Conservation (phyloP, 768 basidiomycete species). For the Tulasnella sp. region DNA sequence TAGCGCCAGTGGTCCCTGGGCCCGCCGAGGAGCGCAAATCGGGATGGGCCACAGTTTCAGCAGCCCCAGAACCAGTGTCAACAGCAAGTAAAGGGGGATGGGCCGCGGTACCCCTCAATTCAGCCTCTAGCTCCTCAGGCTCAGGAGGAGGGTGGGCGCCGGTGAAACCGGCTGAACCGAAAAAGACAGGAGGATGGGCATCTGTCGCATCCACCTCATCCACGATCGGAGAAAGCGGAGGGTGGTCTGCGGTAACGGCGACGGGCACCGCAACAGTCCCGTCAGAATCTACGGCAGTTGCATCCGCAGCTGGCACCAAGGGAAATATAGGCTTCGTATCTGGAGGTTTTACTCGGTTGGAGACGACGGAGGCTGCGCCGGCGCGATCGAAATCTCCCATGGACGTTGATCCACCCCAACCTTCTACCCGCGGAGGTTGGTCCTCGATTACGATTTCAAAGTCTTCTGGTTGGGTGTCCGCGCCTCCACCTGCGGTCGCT, state of each 20-base stretch:
- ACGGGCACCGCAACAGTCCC: slow-evolving; percentile 16
- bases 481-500: slow-evolving; percentile 31
- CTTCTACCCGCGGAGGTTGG: background rate
- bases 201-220: slow-evolving; percentile 30
- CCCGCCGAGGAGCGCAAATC: slow-evolving; percentile 27
- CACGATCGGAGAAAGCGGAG: background rate
- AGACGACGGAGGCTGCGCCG: slow-evolving; percentile 42
- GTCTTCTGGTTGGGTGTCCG: background rate
- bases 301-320: slow-evolving; percentile 30
- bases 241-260: slow-evolving; percentile 12
- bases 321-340: slow-evolving; percentile 50
- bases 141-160: background rate
- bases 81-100: slow-evolving; percentile 46
- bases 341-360: slow-evolving; percentile 66
- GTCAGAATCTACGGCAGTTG: slow-evolving; percentile 22
- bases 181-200: slow-evolving; percentile 29
- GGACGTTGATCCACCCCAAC: slow-evolving; percentile 21
- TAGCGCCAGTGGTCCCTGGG: slow-evolving; percentile 22
- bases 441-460: slow-evolving; percentile 25
- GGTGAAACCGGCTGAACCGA: slow-evolving; percentile 18
- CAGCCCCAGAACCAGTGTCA: slow-evolving; percentile 31
- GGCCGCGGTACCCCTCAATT: slow-evolving; percentile 44
- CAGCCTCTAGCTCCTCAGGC: slow-evolving; percentile 17
- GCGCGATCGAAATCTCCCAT: background rate
- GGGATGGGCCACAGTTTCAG: slow-evolving; percentile 31